Conservation (phyloP, 2,329 filamentous ascomycete genomes). For the Cytospora schulzeri region DNA sequence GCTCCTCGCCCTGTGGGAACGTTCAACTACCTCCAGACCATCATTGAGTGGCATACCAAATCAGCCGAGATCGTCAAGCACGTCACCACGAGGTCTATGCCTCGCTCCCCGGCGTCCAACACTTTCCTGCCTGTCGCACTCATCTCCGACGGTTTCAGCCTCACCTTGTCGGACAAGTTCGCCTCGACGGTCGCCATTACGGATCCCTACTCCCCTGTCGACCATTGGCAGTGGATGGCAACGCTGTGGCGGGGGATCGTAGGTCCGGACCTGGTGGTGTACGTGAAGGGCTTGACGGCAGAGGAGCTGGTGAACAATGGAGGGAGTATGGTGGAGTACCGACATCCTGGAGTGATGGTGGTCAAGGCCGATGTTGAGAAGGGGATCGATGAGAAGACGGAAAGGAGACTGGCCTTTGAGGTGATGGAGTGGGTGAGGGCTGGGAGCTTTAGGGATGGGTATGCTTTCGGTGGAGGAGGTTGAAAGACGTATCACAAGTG, state of each 20-base stretch:
- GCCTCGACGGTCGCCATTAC: slow-evolving; percentile 73
- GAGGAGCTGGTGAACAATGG: slow-evolving; percentile 43
- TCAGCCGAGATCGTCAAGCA: slow-evolving; percentile 68
- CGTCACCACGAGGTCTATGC: slow-evolving; percentile 40
- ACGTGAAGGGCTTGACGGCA: slow-evolving; percentile 49
- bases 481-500: not conserved
- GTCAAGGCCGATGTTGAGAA: slow-evolving; percentile 49
- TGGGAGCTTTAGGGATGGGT: slow-evolving; percentile 44
- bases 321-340: slow-evolving; percentile 55
- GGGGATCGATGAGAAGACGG: slow-evolving; percentile 66
- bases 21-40: slow-evolving; percentile 64
- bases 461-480: slow-evolving; percentile 8
- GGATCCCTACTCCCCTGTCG: slow-evolving; percentile 77
- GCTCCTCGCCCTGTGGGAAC: slow-evolving; percentile 4
- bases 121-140: slow-evolving; percentile 67
- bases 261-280: slow-evolving; percentile 78
- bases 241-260: slow-evolving; percentile 87
- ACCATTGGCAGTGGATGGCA: slow-evolving; percentile 98
- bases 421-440: slow-evolving; percentile 76
- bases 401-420: slow-evolving; percentile 81
- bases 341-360: slow-evolving; percentile 55
- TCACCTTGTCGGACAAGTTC: slow-evolving; percentile 76
- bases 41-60: slow-evolving; percentile 74
- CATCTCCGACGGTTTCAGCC: slow-evolving; percentile 75
- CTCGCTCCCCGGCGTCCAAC: slow-evolving; percentile 29